Evolutionary conservation across 2,329 filamentous ascomycete species (phyloP), one percentile per base, ranked within the genome.

Genomic region (Dactylellina haptotyla): DNA sequence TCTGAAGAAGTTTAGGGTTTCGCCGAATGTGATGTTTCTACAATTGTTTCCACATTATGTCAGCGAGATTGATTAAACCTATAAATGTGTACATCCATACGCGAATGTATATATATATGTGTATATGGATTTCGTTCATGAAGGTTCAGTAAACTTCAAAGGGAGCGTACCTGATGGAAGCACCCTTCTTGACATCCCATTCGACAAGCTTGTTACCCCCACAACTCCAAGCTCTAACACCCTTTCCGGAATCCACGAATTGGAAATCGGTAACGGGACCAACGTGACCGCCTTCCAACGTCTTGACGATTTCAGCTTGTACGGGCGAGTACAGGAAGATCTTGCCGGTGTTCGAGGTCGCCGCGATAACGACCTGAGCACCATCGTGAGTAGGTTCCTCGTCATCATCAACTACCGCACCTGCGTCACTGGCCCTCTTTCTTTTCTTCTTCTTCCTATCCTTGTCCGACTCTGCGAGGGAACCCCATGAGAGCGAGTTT

Each of bases 401-500:
- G 39, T 72, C 75, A 10, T 58, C 70, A 2, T 39, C 51, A n/a
- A 48, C 56, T 2, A 39, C 18, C 1, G 50, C 81, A 41, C 81
- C 80, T 59, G 79, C 77, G 50, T 81, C 80, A 51, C 80, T 79
- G 25, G 79, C 79, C 63, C 83, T 81, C 80, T 85, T 85, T 76
- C 84, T 81, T 80, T 85, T 85, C 79, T 84, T 85, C 79, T 83
- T 72, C 39, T 71, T 80, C 46, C 78, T 79, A 50, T 81, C 80
- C 71, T 79, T 79, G 50, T 80, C 81, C 79, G 74, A 78, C 75
- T 39, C 77, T 67, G 67, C 78, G 77, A 75, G 79, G 77, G 77
- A 82, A 81, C 84, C 84, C 84, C 84, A 85, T 51, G 84, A 83
- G 51, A 85, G 78, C 16, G 83, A 85, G 5, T 83, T 84, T 65